Conservation (phyloP, 257 asterid genomes). For the Avicennia marina region DNA sequence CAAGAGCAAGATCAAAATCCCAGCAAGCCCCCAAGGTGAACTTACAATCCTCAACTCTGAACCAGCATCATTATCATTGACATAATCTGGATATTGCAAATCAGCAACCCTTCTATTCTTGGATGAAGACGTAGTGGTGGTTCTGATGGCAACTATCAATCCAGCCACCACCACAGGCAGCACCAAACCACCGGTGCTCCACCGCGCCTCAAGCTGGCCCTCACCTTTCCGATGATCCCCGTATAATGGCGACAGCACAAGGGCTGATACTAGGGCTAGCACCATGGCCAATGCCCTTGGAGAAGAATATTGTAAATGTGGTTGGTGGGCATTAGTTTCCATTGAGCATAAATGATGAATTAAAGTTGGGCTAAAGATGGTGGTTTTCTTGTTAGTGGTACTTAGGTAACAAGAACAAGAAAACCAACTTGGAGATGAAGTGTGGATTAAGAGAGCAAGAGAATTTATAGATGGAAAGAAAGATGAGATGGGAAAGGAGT, state of each 20-base stretch:
- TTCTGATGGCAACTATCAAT: too few species aligned
- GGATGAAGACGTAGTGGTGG: too few species aligned
- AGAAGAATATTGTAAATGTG: slow-evolving; percentile 29
- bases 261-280: slow-evolving; percentile 48
- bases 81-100: too few species aligned
- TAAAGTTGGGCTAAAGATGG: too few species aligned
- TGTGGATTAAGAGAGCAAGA: background rate
- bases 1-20: background rate
- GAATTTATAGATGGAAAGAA: background rate
- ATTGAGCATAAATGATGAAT: too few species aligned
- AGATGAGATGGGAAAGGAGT: background rate
- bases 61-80: background rate
- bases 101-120: too few species aligned
- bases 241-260: slow-evolving; percentile 67
- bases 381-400: too few species aligned
- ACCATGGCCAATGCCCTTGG: slow-evolving; percentile 66
- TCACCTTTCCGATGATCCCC: slow-evolving; percentile 28
- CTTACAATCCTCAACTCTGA: background rate
- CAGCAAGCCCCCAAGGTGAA: background rate
- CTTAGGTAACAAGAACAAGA: background rate
- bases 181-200: too few species aligned
- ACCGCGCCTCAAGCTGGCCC: too few species aligned
- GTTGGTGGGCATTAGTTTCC: background rate
- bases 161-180: too few species aligned
- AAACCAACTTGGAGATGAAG: slow-evolving; percentile 20